These are phyloP conservation scores for Nannochloropsis granulata DNA, from an alignment of 108 stramenopile species.

Conservation along the genomic window DNA sequence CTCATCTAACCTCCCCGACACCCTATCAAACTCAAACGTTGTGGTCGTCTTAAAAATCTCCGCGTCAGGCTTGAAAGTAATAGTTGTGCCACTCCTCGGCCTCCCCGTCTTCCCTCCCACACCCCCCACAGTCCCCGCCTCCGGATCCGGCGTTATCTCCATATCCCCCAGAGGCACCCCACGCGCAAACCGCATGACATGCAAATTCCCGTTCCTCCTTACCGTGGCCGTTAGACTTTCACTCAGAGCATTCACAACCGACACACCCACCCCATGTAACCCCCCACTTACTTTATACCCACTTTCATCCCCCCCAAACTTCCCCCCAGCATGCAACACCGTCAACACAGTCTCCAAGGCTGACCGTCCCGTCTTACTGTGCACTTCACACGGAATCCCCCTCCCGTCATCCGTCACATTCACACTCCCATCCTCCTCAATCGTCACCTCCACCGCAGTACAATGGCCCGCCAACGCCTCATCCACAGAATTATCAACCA, in stretches of 20 bases:
- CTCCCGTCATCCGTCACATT: conserved; percentile 74
- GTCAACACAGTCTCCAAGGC: conserved; percentile 85
- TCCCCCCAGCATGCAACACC: conserved; percentile 89
- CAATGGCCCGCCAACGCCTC: conserved; percentile 85
- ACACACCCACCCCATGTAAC: conserved; percentile 87
- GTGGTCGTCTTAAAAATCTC: conserved; percentile 74
- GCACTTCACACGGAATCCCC: conserved; percentile 76
- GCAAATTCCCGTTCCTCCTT: conserved; percentile 38
- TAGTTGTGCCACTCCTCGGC: conserved; percentile 50
- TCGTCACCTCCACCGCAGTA: conserved; percentile 47
- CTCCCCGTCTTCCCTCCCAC: conserved; percentile 21
- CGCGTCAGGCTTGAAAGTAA: conserved; percentile 67
- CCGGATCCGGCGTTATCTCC: conserved; percentile 24
- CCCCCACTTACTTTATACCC: conserved; percentile 83
- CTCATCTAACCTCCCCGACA: conserved; percentile 54
- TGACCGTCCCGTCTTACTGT: conserved; percentile 23
- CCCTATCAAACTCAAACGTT: conserved; percentile 57
- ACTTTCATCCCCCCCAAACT: conserved; percentile 65
- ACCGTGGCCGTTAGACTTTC: conserved; percentile 48
- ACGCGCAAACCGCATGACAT: conserved; percentile 51
- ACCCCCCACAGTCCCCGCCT: not conserved
- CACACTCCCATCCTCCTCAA: conserved; percentile 54
- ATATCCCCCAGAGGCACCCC: conserved; percentile 50
- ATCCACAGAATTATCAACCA: conserved; percentile 85
- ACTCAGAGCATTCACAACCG: conserved; percentile 82